phyloP scores from a whole-genome alignment of 176 grass and related monocot species.

The Pontederia paniculata region DNA sequence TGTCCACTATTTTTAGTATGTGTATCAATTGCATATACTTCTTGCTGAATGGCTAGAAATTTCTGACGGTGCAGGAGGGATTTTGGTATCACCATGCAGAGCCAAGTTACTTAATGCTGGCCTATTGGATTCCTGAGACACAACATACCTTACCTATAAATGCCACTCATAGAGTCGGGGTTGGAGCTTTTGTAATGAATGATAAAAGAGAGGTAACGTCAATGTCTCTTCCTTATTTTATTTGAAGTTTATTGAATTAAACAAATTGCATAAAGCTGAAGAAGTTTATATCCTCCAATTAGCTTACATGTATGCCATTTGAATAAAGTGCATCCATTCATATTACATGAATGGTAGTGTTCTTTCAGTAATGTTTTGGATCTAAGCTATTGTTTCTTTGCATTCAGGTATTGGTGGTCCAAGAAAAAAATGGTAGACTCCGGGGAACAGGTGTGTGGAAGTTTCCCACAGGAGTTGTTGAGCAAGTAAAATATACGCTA shows the following conservation, averaged over 20 bases:
- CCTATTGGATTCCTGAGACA: constrained; percentile 18
- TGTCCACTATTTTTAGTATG: neutral
- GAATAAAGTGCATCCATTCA: neutral
- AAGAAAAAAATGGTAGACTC: constrained; percentile 8
- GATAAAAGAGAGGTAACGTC: constrained; percentile 17
- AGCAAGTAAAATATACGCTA: constrained; percentile 10
- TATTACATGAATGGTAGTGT: neutral
- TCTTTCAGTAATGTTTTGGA: neutral
- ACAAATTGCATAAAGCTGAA: too few species aligned
- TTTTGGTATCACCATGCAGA: constrained; percentile 21
- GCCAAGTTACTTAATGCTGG: constrained; percentile 18
- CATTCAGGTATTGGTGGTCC: constrained; percentile 19
- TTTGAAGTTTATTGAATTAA: neutral
- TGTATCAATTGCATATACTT: neutral
- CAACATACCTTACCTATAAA: constrained; percentile 13
- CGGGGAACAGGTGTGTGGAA: constrained; percentile 11
- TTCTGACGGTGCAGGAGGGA: constrained; percentile 7
- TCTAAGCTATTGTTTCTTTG: neutral
- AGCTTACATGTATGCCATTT: neutral
- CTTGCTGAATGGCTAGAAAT: neutral
- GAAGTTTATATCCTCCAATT: too few species aligned
- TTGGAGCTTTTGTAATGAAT: constrained; percentile 19
- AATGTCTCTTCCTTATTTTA: neutral
- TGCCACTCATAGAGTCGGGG: constrained; percentile 14
- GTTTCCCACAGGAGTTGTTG: constrained; percentile 13